These are phyloP conservation scores for Scytalidium lignicola DNA, from an alignment of 2,329 filamentous ascomycete species.

Conservation along the genomic window DNA sequence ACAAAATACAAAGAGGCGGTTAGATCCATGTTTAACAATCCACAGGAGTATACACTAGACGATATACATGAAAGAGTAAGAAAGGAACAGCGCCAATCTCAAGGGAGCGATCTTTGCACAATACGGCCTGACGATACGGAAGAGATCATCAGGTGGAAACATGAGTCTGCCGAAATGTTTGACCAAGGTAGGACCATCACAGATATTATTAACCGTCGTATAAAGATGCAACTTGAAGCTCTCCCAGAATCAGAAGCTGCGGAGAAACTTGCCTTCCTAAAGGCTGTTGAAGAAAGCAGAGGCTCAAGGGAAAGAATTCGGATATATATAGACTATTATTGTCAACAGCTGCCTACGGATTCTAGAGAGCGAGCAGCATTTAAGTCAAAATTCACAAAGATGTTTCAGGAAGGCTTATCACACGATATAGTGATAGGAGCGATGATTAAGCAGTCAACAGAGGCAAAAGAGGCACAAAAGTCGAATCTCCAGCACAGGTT, in stretches of 20 bases:
- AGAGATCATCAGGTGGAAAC: constrained; percentile 6
- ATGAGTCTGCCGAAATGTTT: constrained; percentile 7
- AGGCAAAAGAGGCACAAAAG: constrained; percentile 15
- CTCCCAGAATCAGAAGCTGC: constrained; percentile 7
- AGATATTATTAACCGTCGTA: constrained; percentile 13
- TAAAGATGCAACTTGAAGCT: constrained; percentile 5
- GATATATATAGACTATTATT: constrained; percentile 23
- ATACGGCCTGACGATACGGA: constrained; percentile 7
- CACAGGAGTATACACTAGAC: constrained; percentile 12
- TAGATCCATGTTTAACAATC: constrained; percentile 15
- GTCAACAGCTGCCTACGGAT: constrained; percentile 13
- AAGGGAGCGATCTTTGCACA: constrained; percentile 17
- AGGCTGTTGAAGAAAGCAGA: constrained; percentile 13
- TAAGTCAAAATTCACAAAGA: constrained; percentile 23
- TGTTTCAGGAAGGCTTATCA: constrained; percentile 18
- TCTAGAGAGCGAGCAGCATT: constrained; percentile 18
- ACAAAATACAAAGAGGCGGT: constrained; percentile 15
- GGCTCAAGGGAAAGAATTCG: constrained; percentile 18
- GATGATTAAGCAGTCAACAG: constrained; percentile 15
- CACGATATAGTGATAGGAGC: constrained; percentile 20
- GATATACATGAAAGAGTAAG: constrained; percentile 18
- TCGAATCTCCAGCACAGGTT: constrained; percentile 14
- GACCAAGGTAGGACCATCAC: constrained; percentile 7
- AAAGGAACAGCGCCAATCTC: constrained; percentile 16
- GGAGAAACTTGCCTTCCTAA: background rate